These are phyloP conservation scores for Saccharomycopsis babjevae DNA, from an alignment of 805 yeast genomes.

Conservation along the genomic window DNA sequence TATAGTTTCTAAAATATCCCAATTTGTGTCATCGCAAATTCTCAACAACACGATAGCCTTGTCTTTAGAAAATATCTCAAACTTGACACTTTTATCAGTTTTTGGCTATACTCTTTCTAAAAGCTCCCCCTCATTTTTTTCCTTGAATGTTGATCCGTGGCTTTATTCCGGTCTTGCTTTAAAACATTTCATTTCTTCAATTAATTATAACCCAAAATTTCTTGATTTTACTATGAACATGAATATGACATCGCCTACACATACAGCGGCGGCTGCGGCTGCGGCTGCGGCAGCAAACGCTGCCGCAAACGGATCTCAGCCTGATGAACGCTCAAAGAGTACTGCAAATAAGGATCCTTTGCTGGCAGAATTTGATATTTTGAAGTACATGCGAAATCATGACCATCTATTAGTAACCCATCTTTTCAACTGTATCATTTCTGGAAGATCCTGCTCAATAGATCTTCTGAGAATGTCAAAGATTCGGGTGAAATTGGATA, in stretches of 20 bases:
- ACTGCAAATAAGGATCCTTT: neutral
- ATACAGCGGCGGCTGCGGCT: neutral
- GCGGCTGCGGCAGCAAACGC: neutral
- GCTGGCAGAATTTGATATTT: conserved; percentile 31
- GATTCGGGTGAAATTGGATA: conserved; percentile 36
- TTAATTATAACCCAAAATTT: conserved; percentile 19
- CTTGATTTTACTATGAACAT: conserved; percentile 13
- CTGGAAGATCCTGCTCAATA: conserved; percentile 39
- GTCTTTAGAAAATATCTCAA: conserved; percentile 40
- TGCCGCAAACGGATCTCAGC: conserved; percentile 1
- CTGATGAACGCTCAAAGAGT: conserved; percentile 15
- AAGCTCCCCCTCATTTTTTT: conserved; percentile 15
- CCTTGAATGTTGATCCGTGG: conserved; percentile 41
- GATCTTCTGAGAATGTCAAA: conserved; percentile 39
- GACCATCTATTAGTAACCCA: conserved; percentile 45
- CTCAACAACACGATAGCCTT: conserved; percentile 23
- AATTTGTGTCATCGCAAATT: conserved; percentile 21
- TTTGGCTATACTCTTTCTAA: conserved; percentile 40
- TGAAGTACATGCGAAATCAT: conserved; percentile 42
- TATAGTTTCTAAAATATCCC: conserved; percentile 28
- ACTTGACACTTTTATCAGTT: conserved; percentile 39
- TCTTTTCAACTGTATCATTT: conserved; percentile 39
- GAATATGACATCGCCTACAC: neutral
- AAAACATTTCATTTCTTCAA: conserved; percentile 33
- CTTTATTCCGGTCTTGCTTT: conserved; percentile 40